These are phyloP conservation scores for Cenchrus americanus DNA, from an alignment of 176 grass and related monocot genomes.

Conservation along the genomic window DNA sequence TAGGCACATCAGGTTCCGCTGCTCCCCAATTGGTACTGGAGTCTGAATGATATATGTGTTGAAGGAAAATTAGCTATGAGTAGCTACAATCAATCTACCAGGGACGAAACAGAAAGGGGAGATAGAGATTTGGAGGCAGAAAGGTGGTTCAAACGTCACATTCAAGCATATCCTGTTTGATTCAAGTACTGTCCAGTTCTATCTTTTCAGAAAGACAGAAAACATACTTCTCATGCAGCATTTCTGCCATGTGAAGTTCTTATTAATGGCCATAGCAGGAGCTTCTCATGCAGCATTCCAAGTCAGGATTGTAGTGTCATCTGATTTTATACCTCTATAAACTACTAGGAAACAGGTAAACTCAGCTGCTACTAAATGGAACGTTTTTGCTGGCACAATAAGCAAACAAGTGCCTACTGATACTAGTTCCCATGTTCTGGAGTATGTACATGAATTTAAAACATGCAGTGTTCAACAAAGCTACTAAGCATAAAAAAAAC, in stretches of 20 bases:
- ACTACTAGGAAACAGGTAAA: background rate
- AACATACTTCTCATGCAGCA: conserved; percentile 7
- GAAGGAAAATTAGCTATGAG: background rate
- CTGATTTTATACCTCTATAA: background rate
- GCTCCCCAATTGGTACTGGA: conserved; percentile 16
- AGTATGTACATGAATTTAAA: background rate
- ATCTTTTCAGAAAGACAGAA: conserved; percentile 33
- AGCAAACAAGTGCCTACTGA: background rate
- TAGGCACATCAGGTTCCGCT: conserved; percentile 39
- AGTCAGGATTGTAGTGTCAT: background rate
- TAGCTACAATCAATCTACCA: background rate
- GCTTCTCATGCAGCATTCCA: too few species aligned
- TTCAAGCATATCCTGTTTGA: conserved; percentile 31
- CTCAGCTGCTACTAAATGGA: background rate
- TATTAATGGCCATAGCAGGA: too few species aligned
- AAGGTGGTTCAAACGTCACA: conserved; percentile 39
- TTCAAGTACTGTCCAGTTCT: conserved; percentile 28
- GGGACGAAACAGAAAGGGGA: background rate
- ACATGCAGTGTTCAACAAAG: background rate
- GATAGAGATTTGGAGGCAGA: conserved; percentile 6
- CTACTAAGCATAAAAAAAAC: background rate
- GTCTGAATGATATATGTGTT: background rate
- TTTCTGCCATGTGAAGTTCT: background rate
- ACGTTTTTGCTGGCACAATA: background rate
- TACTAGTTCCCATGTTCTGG: background rate